Percentiles rank a stretch among this genome's conserved stretches.
These are phyloP conservation scores for Cystobasidiaceae sp. DNA, from an alignment of 1,284 basidiomycete genomes.

Conservation along the genomic window DNA sequence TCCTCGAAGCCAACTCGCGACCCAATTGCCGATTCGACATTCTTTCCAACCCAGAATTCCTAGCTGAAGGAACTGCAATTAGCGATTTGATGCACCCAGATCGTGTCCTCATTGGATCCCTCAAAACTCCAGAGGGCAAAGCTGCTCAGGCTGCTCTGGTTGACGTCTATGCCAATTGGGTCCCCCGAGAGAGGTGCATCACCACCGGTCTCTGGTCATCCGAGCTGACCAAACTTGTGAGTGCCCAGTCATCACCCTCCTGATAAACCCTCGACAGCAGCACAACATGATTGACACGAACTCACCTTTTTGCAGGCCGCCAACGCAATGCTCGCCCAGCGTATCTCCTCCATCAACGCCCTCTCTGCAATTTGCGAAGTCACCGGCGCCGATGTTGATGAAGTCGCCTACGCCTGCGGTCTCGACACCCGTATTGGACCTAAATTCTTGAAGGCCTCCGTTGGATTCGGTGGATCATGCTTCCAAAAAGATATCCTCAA, in stretches of 20 bases:
- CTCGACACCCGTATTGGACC: slow-evolving; percentile 87
- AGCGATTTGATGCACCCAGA: slow-evolving; percentile 80
- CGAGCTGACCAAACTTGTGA: slow-evolving; percentile 83
- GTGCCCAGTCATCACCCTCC: too few species aligned
- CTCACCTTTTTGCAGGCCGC: slow-evolving; percentile 60
- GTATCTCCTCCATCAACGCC: slow-evolving; percentile 97
- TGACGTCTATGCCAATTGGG: slow-evolving; percentile 91
- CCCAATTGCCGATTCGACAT: slow-evolving; percentile 91
- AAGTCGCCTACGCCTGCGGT: slow-evolving; percentile 91
- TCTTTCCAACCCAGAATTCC: slow-evolving; percentile 97
- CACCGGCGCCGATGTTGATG: slow-evolving; percentile 98
- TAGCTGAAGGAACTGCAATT: slow-evolving; percentile 97
- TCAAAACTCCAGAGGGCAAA: slow-evolving; percentile 78
- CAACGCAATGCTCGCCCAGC: slow-evolving; percentile 91
- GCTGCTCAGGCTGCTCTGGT: slow-evolving; percentile 70
- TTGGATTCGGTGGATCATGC: slow-evolving; percentile 97
- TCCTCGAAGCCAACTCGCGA: slow-evolving; percentile 95
- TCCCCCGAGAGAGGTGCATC: slow-evolving; percentile 74
- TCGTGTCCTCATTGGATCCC: slow-evolving; percentile 92
- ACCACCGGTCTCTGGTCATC: slow-evolving; percentile 98
- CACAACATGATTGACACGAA: too few species aligned
- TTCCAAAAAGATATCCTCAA: slow-evolving; percentile 99
- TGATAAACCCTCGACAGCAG: not conserved
- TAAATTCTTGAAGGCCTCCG: slow-evolving; percentile 90
- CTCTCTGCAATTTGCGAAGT: slow-evolving; percentile 98